Base-by-base conservation (phyloP, 495 filamentous ascomycete species). In the Trichoderma asperelloides region DNA sequence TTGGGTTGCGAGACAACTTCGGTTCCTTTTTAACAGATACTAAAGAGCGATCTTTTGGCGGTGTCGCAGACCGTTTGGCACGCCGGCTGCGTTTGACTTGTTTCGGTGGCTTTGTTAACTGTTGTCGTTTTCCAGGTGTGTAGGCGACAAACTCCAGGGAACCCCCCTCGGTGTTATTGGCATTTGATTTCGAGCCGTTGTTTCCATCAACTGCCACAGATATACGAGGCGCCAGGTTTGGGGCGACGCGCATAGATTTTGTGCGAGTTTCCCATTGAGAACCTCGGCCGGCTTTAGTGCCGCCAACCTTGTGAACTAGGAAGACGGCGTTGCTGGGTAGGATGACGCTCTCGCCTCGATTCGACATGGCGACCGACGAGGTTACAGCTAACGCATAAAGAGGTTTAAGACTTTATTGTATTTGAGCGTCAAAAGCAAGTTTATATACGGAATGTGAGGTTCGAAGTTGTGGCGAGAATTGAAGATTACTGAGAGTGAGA, bases 241-340 rank as follows among this genome's bases (percentile, higher is more conserved):
- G 55, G 18, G 55, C 55, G 8, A 25, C 25, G 16, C 55, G 55
- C 55, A 60, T 60, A 13, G 55, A 12, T 11, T 60, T 60, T 12
- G 55, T 9, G 55, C 55, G 55, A 33, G 55, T 60, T 2, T 60
- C 55, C 55, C 55, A 60, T 30, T 60, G 47, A 21, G 47, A 21
- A 1, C 7, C 47, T 18, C 21, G 47, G 11, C 47, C 47, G 47
- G 47, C 47, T 51, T 51, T 51, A 4, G 47, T 21, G 23, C 25
- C n/a, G 55, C 55, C 55, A 3, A 60, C 55, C 55, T 60, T 60
- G 55, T 60, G 55, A 25, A 60, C 55, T 28, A 60, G 55, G 55
- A 60, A 60, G 27, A 60, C 55, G 27, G 55, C 55, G 16, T 60
- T 30, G 55, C 55, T 60, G 55, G 55, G 55, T 12, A 60, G 55